These are phyloP conservation scores for Hymenoscyphus salicellus DNA, from an alignment of 2,329 filamentous ascomycete species.

Conservation along the genomic window DNA sequence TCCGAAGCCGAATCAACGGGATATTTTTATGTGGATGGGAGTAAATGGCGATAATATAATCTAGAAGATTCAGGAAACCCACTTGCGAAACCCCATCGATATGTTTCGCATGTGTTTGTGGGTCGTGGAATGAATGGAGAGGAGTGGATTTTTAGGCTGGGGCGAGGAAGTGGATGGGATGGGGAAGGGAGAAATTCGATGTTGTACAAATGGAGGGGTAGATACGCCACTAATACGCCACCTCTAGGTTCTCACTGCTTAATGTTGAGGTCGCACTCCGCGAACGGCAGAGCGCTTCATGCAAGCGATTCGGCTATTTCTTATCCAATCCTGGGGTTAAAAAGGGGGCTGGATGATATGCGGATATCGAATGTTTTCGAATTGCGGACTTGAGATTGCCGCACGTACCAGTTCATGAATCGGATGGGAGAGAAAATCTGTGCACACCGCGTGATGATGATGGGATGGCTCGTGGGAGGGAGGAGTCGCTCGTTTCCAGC, in stretches of 20 bases:
- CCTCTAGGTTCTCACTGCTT: background rate
- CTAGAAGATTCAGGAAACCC: background rate
- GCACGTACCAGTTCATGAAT: background rate
- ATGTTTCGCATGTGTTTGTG: background rate
- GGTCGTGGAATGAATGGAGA: background rate
- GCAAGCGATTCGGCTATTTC: conserved; percentile 3
- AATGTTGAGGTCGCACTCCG: background rate
- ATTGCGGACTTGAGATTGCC: background rate
- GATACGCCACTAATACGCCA: background rate
- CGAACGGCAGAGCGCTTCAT: background rate
- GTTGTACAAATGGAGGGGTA: background rate
- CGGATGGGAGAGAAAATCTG: background rate
- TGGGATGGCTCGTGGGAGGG: background rate
- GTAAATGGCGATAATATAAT: background rate
- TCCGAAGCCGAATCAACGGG: background rate
- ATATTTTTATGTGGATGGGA: background rate
- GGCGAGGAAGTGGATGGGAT: background rate
- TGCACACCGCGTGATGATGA: background rate
- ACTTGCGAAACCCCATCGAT: background rate
- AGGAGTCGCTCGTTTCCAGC: background rate
- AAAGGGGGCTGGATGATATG: background rate
- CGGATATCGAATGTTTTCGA: background rate
- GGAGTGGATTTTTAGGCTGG: background rate
- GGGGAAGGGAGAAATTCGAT: background rate
- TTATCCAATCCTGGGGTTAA: background rate